Conservation (phyloP, 352 stramenopile species). For the Peronospora tabacina region DNA sequence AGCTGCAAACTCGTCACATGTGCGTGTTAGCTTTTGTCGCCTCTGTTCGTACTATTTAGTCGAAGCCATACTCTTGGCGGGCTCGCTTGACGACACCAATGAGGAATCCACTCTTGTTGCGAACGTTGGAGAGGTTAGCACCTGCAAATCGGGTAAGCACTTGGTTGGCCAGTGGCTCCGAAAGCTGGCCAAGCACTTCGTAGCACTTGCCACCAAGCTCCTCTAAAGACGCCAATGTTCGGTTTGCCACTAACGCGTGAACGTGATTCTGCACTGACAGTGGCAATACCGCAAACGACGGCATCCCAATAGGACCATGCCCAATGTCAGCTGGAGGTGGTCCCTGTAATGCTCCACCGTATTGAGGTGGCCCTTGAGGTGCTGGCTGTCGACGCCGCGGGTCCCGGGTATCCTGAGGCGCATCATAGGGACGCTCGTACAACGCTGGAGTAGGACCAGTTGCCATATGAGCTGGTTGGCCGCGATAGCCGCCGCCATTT, state of each 20-base stretch:
- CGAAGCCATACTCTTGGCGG: slow-evolving; percentile 72
- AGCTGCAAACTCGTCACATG: slow-evolving; percentile 3
- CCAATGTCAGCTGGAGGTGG: slow-evolving; percentile 4
- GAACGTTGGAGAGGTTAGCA: slow-evolving; percentile 59
- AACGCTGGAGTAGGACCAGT: slow-evolving; percentile 14
- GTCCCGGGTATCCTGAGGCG: slow-evolving; percentile 15
- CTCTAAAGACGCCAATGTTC: slow-evolving; percentile 51
- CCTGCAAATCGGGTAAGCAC: slow-evolving; percentile 65
- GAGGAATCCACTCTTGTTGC: slow-evolving; percentile 76
- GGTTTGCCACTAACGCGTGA: slow-evolving; percentile 47
- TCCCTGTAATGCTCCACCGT: slow-evolving; percentile 13
- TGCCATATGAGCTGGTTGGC: slow-evolving; percentile 17
- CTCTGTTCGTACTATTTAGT: slow-evolving; percentile 18
- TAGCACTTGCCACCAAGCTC: slow-evolving; percentile 79
- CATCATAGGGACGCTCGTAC: slow-evolving; percentile 33
- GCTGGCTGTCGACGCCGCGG: slow-evolving; percentile 23
- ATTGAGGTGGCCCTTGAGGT: slow-evolving; percentile 17
- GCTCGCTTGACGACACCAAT: slow-evolving; percentile 76
- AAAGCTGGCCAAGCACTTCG: slow-evolving; percentile 66
- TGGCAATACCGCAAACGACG: slow-evolving; percentile 34
- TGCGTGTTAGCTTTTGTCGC: slow-evolving; percentile 4
- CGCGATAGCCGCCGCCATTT: slow-evolving; percentile 16
- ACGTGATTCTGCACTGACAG: slow-evolving; percentile 64
- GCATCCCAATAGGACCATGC: slow-evolving; percentile 23
- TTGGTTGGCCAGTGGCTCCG: slow-evolving; percentile 65